Percentiles rank a stretch among this genome's conserved stretches.
phyloP scores from a whole-genome alignment of 108 stramenopile genomes.

The Aurantiochytrium sp. region DNA sequence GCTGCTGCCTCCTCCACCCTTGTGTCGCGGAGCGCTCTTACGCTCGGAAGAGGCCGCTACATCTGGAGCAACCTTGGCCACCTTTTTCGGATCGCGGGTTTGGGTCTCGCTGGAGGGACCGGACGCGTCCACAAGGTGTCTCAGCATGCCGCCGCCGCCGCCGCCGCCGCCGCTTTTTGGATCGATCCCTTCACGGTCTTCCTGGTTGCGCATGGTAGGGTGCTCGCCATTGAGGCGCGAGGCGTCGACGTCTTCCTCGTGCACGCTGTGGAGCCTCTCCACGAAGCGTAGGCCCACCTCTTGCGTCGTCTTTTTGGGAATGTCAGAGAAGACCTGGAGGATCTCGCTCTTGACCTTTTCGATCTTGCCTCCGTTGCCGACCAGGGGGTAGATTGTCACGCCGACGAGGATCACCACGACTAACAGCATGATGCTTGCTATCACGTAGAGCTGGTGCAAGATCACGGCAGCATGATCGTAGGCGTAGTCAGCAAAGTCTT shows the following conservation, averaged over 20 bases:
- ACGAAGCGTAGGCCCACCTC: background rate
- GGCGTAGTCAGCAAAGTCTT: background rate
- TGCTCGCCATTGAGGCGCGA: background rate
- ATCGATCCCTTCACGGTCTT: too few relatives aligned
- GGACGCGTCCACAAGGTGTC: background rate
- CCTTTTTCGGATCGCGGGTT: background rate
- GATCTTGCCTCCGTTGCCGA: conserved; percentile 20
- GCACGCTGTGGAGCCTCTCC: background rate
- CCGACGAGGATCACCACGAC: background rate
- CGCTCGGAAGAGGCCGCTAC: background rate
- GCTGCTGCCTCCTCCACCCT: background rate
- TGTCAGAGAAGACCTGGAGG: background rate
- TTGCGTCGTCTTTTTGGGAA: conserved; percentile 4
- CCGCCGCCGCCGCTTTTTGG: background rate
- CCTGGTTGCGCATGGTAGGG: background rate
- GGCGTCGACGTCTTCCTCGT: background rate
- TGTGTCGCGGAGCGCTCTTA: background rate
- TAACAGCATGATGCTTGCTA: background rate
- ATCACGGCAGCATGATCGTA: background rate
- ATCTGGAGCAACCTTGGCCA: background rate
- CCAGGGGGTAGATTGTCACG: background rate
- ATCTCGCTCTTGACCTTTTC: conserved; percentile 13
- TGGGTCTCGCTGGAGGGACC: too few relatives aligned
- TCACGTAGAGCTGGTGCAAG: background rate
- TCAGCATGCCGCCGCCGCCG: background rate